Base-by-base conservation (phyloP, 2,329 filamentous ascomycete genomes). In the Colletotrichum eleusines region DNA sequence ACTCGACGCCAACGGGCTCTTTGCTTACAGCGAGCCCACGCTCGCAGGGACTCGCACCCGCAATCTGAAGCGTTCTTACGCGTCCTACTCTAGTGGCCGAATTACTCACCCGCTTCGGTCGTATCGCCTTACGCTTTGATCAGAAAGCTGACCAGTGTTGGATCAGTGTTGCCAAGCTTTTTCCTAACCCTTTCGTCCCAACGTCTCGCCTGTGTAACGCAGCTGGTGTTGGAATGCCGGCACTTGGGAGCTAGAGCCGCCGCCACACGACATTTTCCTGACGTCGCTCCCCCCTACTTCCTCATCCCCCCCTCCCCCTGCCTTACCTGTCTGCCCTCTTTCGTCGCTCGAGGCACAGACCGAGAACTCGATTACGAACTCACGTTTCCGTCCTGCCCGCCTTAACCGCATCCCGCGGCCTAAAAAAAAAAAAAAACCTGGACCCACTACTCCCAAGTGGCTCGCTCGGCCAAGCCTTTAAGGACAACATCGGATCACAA, bases 141-240 rank as follows among this genome's bases (percentile, higher is more conserved):
- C 28, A 11, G 28, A 60, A 42, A 44, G 28, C 16, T 23, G 58
- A 18, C n/a, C 58, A 61, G 58, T 50, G 42, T 38, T 26, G 31
- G 31, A 14, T 40, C 58, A 35, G 42, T n/a, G 31, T 33, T 61
- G 58, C 58, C 42, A 35, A 48, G 58, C 48, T 61, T 26, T 48
- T 8, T 5, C 40, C 11, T 14, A 12, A 20, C 23, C 28, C 20
- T 35, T 33, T 48, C 42, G 42, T 33, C 58, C n/a, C 42, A 23
- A 48, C 58, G 58, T 60, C 58, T 9, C 42, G 58, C 50, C 58
- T 50, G 58, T 61, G 58, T 23, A 48, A 35, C 31, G 44, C 42
- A 50, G 55, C n/a, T 38, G 28, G 58, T 26, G 35, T 35, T 44
- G 42, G 40, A 48, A 60, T 60, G 58, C 46, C 58, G 58, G 58